These are phyloP conservation scores for Dioscorea dumetorum DNA, from an alignment of 106 monocot genomes.

Conservation along the genomic window DNA sequence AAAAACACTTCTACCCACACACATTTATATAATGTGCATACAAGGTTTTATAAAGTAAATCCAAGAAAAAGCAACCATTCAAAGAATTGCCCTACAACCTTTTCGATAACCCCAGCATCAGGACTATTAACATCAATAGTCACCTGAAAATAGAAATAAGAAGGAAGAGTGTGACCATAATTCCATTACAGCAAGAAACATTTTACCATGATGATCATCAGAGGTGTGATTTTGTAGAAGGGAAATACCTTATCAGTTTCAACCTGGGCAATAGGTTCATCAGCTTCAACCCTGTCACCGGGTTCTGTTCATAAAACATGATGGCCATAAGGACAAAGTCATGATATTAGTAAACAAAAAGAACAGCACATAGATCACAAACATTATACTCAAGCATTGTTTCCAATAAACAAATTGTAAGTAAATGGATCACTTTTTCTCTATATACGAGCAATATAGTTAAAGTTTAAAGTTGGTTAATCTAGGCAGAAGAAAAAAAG, in stretches of 20 bases:
- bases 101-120: constrained; percentile 78
- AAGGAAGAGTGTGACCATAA: background rate
- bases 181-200: background rate
- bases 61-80: background rate
- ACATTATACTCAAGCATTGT: background rate
- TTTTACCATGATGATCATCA: too few relatives aligned
- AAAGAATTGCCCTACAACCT: constrained; percentile 30
- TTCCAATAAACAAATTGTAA: background rate
- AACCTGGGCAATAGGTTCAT: constrained; percentile 91
- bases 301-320: constrained; percentile 53
- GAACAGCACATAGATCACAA: background rate
- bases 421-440: background rate
- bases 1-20: too few relatives aligned
- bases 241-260: constrained; percentile 91
- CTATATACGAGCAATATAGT: background rate
- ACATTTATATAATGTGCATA: background rate
- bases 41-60: background rate
- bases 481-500: too few relatives aligned
- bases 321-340: background rate
- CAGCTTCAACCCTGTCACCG: constrained; percentile 71
- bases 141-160: constrained; percentile 39
- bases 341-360: background rate
- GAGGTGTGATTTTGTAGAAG: background rate
- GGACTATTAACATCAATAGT: constrained; percentile 94
- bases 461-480: too few relatives aligned